Base-by-base conservation (phyloP, 306 rosid species). In the Malus orientalis region DNA sequence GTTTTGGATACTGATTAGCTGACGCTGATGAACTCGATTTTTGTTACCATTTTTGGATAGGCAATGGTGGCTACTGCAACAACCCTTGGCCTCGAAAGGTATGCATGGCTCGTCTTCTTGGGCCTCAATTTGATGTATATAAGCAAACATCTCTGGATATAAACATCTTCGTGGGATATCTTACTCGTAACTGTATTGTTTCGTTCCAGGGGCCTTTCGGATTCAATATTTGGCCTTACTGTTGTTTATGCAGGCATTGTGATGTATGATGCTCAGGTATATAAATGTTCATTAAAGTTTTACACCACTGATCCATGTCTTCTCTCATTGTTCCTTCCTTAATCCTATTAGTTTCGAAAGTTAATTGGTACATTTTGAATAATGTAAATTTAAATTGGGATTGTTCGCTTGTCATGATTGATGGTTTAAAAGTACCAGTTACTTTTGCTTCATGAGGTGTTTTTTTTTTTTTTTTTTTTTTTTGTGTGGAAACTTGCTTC, bases 251-350 rank as follows among this genome's bases (percentile, higher is more conserved):
- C 98, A n/a, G 88, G 92, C 77, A 90, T 95, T 53, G 54, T 87
- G 83, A 95, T 95, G 97, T 95, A 95, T 62, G 98, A 95, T 83
- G 96, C 98, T 40, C 98, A 95, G 98, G 98, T 92, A 81, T 92
- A 81, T 77, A 61, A 70, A 71, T 81, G 9, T 36, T 74, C 42
- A 10, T 42, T 32, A 25, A n/a, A 16, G 1, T 27, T 44, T 61
- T 27, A 49, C 60, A 70, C 59, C 4, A 25, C 32, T 40, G 13
- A 67, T 27, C 36, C 12, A 30, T 63, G 13, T 63, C 42, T 74
- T 74, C 38, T 25, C 27, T 18, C 10, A 18, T 30, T 59, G 33
- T 25, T 7, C 65, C 29, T 25, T 7, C 65, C 29, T 65, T 72
- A 42, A 14, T 51, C 25, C 15, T 67, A 30, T 74, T 10, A 7